Evolutionary conservation across 805 yeast genomes (phyloP).

Genomic region (Metschnikowia aberdeeniae): DNA sequence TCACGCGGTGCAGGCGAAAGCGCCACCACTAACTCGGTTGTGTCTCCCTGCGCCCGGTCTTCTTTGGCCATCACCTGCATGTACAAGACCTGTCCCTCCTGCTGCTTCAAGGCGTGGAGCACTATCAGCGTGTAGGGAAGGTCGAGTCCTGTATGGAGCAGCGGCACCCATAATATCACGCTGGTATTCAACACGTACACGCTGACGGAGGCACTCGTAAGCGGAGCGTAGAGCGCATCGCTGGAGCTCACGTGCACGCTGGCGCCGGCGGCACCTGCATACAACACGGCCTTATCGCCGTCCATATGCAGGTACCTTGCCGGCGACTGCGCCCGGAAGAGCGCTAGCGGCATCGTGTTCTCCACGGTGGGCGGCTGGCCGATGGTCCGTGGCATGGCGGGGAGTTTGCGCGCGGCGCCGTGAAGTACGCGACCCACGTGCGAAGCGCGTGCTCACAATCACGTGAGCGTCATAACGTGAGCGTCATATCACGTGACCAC

Average conservation of each 20-base stretch:
- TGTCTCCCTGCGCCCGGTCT: conserved; percentile 16
- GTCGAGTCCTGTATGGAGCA: conserved; percentile 25
- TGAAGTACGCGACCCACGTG: too few relatives aligned
- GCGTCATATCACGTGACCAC: too few relatives aligned
- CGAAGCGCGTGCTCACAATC: too few relatives aligned
- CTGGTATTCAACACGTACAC: conserved; percentile 34
- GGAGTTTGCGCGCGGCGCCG: not conserved
- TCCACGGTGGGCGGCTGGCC: conserved; percentile 36
- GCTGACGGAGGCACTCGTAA: conserved; percentile 13
- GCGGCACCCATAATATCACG: conserved; percentile 29
- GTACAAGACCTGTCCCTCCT: conserved; percentile 19
- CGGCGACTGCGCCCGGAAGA: conserved; percentile 37
- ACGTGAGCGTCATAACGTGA: too few relatives aligned
- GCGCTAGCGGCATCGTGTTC: conserved; percentile 33
- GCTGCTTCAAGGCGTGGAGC: conserved; percentile 30
- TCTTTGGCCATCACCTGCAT: conserved; percentile 30
- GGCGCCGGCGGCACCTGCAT: conserved; percentile 30
- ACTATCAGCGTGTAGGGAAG: conserved; percentile 32
- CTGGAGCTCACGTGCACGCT: conserved; percentile 13
- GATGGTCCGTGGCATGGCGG: conserved; percentile 13
- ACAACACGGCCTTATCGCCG: conserved; percentile 39
- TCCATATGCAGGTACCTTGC: conserved; percentile 32
- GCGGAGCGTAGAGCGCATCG: not conserved
- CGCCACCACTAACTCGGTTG: conserved; percentile 19
- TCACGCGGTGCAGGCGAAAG: not conserved